Percentiles rank a stretch among this genome's conserved stretches.
These are phyloP conservation scores for Podaxis carcinomalis DNA, from an alignment of 768 basidiomycete species.

Conservation along the genomic window DNA sequence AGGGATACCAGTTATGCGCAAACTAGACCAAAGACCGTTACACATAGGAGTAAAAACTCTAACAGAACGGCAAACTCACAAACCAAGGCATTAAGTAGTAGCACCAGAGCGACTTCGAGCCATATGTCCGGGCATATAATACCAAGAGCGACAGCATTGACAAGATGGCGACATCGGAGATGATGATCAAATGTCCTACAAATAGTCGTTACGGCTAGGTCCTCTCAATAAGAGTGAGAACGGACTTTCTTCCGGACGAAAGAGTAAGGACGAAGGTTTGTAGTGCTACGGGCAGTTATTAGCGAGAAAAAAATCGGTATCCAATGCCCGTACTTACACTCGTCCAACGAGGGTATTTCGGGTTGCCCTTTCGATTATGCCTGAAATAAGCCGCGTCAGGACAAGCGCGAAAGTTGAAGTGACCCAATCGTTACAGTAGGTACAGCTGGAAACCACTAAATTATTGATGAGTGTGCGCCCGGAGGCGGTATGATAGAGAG, in stretches of 20 bases:
- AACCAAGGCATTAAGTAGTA: conserved; percentile 50
- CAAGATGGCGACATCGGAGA: conserved; percentile 38
- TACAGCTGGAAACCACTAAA: conserved; percentile 41
- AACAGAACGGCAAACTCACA: conserved; percentile 22
- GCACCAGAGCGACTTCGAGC: conserved; percentile 29
- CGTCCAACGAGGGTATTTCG: conserved; percentile 37
- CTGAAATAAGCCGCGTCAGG: conserved; percentile 15
- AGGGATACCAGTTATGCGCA: conserved; percentile 39
- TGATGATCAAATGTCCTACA: conserved; percentile 30
- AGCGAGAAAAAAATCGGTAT: not conserved
- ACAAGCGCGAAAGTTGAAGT: too few relatives aligned
- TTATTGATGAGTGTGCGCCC: not conserved
- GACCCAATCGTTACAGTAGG: conserved; percentile 30
- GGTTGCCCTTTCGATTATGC: conserved; percentile 44
- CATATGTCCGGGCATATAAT: conserved; percentile 23
- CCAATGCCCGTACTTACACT: conserved; percentile 28
- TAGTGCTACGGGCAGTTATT: conserved; percentile 31
- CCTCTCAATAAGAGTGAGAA: not conserved
- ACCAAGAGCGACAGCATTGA: conserved; percentile 33
- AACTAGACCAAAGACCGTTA: conserved; percentile 23
- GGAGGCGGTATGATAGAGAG: not conserved
- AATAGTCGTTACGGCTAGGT: not conserved
- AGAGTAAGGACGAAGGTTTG: conserved; percentile 37
- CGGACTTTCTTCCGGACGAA: conserved; percentile 42
- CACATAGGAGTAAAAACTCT: not conserved